Evolutionary conservation across 176 grass and related monocot species (phyloP).

Genomic region (Avena insularis): DNA sequence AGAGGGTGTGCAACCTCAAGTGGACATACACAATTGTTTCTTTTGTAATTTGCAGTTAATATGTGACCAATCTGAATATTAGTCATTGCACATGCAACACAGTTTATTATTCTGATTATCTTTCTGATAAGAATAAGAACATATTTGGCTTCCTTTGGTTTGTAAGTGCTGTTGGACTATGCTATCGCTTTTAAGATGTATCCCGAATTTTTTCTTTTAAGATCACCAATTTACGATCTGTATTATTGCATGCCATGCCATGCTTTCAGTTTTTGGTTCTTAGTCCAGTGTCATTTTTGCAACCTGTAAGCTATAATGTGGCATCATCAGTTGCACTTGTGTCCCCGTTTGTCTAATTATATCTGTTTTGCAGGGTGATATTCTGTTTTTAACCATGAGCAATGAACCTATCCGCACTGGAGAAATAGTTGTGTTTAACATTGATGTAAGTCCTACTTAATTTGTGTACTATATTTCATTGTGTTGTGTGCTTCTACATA

Average conservation of each 20-base stretch:
- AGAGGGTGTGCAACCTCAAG: background rate
- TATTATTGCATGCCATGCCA: background rate
- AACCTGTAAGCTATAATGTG: background rate
- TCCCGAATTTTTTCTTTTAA: background rate
- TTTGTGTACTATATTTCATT: background rate
- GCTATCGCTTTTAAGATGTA: background rate
- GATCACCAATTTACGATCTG: background rate
- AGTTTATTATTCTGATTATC: background rate
- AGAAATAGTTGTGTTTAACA: constrained; percentile 88
- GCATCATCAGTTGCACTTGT: background rate
- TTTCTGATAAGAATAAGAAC: background rate
- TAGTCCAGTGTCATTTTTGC: background rate
- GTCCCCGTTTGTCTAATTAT: constrained; percentile 30
- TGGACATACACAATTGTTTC: background rate
- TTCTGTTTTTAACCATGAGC: constrained; percentile 77
- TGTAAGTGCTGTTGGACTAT: background rate
- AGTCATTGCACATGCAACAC: background rate
- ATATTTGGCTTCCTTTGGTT: constrained; percentile 12
- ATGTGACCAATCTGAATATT: background rate
- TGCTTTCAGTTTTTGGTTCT: background rate
- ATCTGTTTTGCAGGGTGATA: constrained; percentile 66
- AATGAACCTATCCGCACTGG: constrained; percentile 73
- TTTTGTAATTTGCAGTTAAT: constrained; percentile 2
- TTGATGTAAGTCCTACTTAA: constrained; percentile 59
- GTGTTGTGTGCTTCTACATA: background rate